A percentile compares a stretch with the other conserved stretches of the same genome.
These are phyloP conservation scores for Cryptosporidium felis DNA, from an alignment of 169 alveolate genomes.

Conservation along the genomic window DNA sequence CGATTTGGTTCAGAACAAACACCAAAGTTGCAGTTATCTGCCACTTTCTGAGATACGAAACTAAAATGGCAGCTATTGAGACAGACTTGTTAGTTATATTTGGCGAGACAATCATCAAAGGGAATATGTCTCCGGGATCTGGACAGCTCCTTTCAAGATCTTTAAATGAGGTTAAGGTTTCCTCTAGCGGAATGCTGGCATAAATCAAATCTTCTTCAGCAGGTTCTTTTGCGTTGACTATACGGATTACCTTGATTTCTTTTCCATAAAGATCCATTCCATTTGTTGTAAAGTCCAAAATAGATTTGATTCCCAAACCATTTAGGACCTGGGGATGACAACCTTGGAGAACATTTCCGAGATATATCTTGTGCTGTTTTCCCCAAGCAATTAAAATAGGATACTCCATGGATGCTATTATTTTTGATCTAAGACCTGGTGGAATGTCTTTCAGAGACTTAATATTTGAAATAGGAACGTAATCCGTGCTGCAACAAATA, in stretches of 20 bases:
- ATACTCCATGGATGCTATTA: conserved; percentile 42
- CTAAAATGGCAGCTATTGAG: conserved; percentile 2
- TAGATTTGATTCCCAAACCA: conserved; percentile 15
- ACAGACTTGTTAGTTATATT: conserved; percentile 2
- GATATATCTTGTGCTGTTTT: conserved; percentile 11
- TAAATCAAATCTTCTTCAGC: neutral
- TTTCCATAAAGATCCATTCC: neutral
- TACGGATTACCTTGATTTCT: neutral
- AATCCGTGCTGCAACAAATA: conserved; percentile 31
- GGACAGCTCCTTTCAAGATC: conserved; percentile 8
- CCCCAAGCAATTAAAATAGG: conserved; percentile 44
- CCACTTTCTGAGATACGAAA: conserved; percentile 47
- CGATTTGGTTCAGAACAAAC: conserved; percentile 30
- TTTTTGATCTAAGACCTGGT: neutral
- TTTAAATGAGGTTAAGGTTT: neutral
- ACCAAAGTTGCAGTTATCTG: conserved; percentile 45
- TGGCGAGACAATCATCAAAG: conserved; percentile 17
- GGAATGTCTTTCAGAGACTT: conserved; percentile 9
- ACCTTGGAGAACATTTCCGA: conserved; percentile 59
- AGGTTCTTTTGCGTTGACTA: neutral
- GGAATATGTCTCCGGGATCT: conserved; percentile 25
- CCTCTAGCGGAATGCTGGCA: conserved; percentile 2
- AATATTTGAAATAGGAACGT: neutral
- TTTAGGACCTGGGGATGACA: conserved; percentile 47
- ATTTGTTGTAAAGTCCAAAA: conserved; percentile 56